Evolutionary conservation across 2,329 filamentous ascomycete species (phyloP).

Genomic region (Aplosporella prunicola): DNA sequence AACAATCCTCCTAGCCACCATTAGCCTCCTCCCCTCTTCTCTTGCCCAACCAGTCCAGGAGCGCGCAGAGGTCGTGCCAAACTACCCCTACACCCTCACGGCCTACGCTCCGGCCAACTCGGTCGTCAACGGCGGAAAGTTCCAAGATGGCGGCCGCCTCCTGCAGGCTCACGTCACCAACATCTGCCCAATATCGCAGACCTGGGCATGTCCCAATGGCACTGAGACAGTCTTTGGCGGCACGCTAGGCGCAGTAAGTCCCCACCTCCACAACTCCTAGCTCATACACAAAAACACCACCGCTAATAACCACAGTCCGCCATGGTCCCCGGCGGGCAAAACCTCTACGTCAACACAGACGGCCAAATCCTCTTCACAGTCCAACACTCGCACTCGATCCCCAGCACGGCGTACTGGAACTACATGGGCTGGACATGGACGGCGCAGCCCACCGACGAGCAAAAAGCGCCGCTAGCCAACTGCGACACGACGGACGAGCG

Average conservation of each 20-base stretch:
- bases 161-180: slow-evolving; percentile 9
- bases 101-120: slow-evolving; percentile 12
- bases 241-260: slow-evolving; percentile 13
- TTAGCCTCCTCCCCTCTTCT: background rate
- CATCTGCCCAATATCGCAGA: slow-evolving; percentile 13
- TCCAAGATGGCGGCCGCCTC: slow-evolving; percentile 13
- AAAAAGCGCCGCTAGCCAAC: background rate
- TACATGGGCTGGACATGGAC: slow-evolving; percentile 17
- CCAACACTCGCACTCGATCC: slow-evolving; percentile 16
- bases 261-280: too few species aligned
- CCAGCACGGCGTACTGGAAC: slow-evolving; percentile 12
- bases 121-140: slow-evolving; percentile 14
- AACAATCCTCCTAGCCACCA: background rate
- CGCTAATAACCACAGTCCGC: slow-evolving; percentile 4
- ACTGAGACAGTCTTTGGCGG: slow-evolving; percentile 14
- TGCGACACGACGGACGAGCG: slow-evolving; percentile 9
- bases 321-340: slow-evolving; percentile 17
- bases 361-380: slow-evolving; percentile 15
- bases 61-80: too few species aligned
- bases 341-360: slow-evolving; percentile 14
- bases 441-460: slow-evolving; percentile 5
- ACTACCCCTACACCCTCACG: slow-evolving; percentile 12
- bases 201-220: slow-evolving; percentile 14
- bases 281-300: background rate
- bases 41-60: background rate